These are phyloP conservation scores for Isoetes taiwanensis DNA, from an alignment of 75 land plant genomes.

Conservation along the genomic window DNA sequence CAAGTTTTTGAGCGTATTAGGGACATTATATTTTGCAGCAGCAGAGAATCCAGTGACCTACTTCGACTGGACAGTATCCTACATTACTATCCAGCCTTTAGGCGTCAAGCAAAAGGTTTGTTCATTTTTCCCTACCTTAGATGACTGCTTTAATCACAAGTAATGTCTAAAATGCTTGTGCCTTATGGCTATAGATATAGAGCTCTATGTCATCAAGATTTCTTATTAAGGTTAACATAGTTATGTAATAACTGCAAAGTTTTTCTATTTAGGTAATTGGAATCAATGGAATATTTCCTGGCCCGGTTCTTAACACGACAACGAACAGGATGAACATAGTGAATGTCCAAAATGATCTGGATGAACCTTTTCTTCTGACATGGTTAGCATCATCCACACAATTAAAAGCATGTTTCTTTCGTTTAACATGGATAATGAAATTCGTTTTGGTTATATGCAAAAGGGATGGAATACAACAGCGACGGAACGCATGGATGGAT, in stretches of 20 bases:
- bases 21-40: neutral
- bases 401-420: neutral
- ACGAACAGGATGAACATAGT: conserved; percentile 6
- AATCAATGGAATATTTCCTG: neutral
- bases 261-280: neutral
- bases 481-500: conserved; percentile 5
- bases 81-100: neutral
- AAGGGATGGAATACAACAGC: conserved; percentile 1
- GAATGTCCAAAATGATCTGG: neutral
- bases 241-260: neutral
- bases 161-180: neutral
- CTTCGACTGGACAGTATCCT: conserved; percentile 1
- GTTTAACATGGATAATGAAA: neutral
- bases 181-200: neutral
- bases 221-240: neutral
- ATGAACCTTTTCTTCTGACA: conserved; percentile 3
- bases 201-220: neutral
- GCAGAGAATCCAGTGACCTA: neutral
- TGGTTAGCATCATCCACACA: neutral
- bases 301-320: neutral
- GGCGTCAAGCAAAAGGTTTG: conserved; percentile 6
- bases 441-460: neutral
- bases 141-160: too few species aligned
- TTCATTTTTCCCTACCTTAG: too few species aligned
- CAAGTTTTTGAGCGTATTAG: neutral